Evolutionary conservation across 495 filamentous ascomycete genomes (phyloP), one percentile per base, ranked within the genome.

Genomic region (Neurospora terricola): DNA sequence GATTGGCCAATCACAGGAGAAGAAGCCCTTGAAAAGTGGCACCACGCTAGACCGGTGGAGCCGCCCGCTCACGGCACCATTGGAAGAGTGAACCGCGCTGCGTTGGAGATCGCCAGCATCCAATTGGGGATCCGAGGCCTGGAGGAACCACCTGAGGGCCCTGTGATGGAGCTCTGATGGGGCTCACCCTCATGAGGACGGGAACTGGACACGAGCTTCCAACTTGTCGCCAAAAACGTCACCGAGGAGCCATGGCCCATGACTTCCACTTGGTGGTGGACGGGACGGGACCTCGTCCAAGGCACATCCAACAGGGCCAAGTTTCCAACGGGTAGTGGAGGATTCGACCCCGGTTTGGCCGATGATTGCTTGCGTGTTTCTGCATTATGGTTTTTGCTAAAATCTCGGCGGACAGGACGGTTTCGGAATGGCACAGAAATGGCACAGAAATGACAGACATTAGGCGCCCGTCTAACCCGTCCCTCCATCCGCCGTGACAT

Each of bases 1-100:
- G 34, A 62, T 62, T 62, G 38, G 18, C 62, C 39, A 18, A 39
- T 69, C 30, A 59, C 42, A 69, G 38, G 21, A 18, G 37, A 5
- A 40, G 21, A 21, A 37, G 16, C 38, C 72, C 18, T 34, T 42
- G 42, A 43, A 72, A 72, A 72, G 45, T 73, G 69, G 72, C 69
- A 34, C 69, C 72, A 66, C 69, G 59, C 59, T 59, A 36, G 30
- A 66, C n/a, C 34, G 14, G 27, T 72, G 23, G 34, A 37, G 48
- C 34, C 34, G 23, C 34, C 59, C 59, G 21, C 34, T 23, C 39
- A 16, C 59, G 34, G 23, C 54, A 62, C 54, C 54, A 62, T 62
- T 34, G 54, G 34, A 34, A 34, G 34, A 34, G 34, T 34, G 34
- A 62, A 62, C 54, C 54, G 54, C 23, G 27, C 54, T 62, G 54